Base-by-base conservation (phyloP, 345 rosid genomes). In the Eutrema japonicum region DNA sequence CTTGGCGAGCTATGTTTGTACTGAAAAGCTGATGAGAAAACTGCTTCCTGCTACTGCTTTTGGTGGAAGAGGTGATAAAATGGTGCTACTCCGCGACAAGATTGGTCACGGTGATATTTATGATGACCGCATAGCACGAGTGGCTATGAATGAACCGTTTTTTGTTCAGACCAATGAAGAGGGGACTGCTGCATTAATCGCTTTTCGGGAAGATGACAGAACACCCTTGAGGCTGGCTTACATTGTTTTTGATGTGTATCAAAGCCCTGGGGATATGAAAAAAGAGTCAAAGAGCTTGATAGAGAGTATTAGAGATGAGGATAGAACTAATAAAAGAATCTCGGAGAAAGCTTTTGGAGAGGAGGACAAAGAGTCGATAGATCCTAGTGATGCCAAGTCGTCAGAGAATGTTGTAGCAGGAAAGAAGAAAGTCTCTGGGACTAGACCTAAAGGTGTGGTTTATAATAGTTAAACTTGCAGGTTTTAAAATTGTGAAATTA, bases 1-100 rank as follows among this genome's bases (percentile, higher is more conserved):
- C 59, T 80, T 88, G 79, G 92, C 84, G 13, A 82, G 87, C 71
- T 84, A 91, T 81, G 86, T 83, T 81, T 89, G 87, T 74, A 83
- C 93, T 35, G 71, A 87, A 70, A 85, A 80, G 80, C 55, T 94
- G n/a, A 85, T 91, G 93, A 85, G 84, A 49, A 87, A 12, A 68
- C 68, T 94, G 71, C 86, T 94, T 55, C 90, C 93, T 8, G 51
- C 60, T 50, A 69, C 82, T 57, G 35, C 77, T 52, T 62, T 68
- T 76, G 22, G 22, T 18, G 22, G 22, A 18, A 18, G 22, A 18
- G 42, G 63, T 56, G 73, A 77, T 8, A 53, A 54, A 54, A n/a
- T 4, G 8, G n/a, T 52, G 26, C 32, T 45, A 64, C 4, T 36
- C 3, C 12, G 7, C 4, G 14, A 66, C 8, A 68, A 67, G 42